Percentiles rank a stretch among this genome's conserved stretches.
Conservation (phyloP, 768 basidiomycete species). For the Cyclocybe aegerita region DNA sequence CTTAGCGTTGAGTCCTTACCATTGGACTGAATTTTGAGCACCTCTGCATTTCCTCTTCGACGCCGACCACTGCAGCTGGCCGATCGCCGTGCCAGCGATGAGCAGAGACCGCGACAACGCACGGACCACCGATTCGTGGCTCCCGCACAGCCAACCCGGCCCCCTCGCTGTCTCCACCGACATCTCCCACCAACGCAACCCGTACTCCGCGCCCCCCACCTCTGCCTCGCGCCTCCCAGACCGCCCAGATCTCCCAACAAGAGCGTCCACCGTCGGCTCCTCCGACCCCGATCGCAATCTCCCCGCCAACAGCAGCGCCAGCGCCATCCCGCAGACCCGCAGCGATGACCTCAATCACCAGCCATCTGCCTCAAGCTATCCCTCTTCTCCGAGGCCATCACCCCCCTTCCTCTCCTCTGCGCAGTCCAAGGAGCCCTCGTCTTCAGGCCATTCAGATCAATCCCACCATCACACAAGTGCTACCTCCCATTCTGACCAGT, state of each 20-base stretch:
- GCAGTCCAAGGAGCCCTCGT: slow-evolving; percentile 50
- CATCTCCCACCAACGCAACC: slow-evolving; percentile 22
- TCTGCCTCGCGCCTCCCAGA: slow-evolving; percentile 42
- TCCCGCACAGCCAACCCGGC: slow-evolving; percentile 17
- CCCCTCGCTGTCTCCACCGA: slow-evolving; percentile 25
- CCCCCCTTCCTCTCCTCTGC: slow-evolving; percentile 46
- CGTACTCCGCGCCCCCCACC: slow-evolving; percentile 35
- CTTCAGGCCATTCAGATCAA: slow-evolving; percentile 53
- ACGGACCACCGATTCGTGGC: slow-evolving; percentile 33
- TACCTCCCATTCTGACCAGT: slow-evolving; percentile 52
- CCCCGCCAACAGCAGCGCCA: slow-evolving; percentile 26
- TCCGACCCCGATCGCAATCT: slow-evolving; percentile 55
- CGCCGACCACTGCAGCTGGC: no score
- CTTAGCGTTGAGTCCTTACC: no score
- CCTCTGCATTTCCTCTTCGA: neutral
- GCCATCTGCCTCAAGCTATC: slow-evolving; percentile 25
- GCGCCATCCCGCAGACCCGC: slow-evolving; percentile 48
- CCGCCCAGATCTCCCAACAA: slow-evolving; percentile 55
- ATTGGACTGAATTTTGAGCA: no score
- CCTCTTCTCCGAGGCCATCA: slow-evolving; percentile 41
- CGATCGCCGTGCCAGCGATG: slow-evolving; percentile 21
- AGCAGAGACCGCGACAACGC: slow-evolving; percentile 37
- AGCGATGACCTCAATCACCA: slow-evolving; percentile 74
- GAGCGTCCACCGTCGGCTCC: slow-evolving; percentile 63
- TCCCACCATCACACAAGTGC: slow-evolving; percentile 45